Evolutionary conservation across 805 yeast genomes (phyloP).

Genomic region (Debaryomyces maramus): DNA sequence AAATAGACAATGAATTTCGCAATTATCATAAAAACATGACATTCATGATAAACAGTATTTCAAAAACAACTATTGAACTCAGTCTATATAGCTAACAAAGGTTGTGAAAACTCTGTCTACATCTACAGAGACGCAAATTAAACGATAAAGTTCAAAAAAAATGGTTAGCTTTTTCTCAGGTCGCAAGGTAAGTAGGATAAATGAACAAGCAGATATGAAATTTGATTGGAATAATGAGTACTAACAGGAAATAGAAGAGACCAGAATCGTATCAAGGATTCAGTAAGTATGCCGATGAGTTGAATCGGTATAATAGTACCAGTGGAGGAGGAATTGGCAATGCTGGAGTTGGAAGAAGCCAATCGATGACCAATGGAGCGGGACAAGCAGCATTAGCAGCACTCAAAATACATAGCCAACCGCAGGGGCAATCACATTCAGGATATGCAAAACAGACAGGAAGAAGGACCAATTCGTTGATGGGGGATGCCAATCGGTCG

Average conservation of each 20-base stretch:
- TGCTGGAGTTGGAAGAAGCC: conserved; percentile 17
- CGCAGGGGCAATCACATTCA: conserved; percentile 8
- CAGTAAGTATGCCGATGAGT: conserved; percentile 30
- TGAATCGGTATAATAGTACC: conserved; percentile 15
- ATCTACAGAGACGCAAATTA: too few relatives aligned
- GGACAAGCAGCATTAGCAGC: conserved; percentile 46
- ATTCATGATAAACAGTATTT: background rate
- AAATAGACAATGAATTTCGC: conserved; percentile 5
- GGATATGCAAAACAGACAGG: conserved; percentile 4
- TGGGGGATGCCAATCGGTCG: conserved; percentile 18
- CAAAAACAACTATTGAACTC: too few relatives aligned
- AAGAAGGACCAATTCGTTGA: conserved; percentile 24
- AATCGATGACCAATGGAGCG: conserved; percentile 31
- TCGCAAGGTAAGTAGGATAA: conserved; percentile 7
- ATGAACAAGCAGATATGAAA: background rate
- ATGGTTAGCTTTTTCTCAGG: conserved; percentile 6
- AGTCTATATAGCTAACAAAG: too few relatives aligned
- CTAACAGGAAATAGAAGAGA: conserved; percentile 13
- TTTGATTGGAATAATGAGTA: background rate
- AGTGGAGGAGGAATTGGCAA: conserved; percentile 22
- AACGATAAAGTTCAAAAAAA: too few relatives aligned
- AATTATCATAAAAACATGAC: conserved; percentile 3
- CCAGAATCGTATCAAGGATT: conserved; percentile 33
- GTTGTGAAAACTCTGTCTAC: too few relatives aligned
- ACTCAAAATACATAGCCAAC: conserved; percentile 31